These are phyloP conservation scores for Linum lewisii DNA, from an alignment of 345 rosid species.

Conservation along the genomic window DNA sequence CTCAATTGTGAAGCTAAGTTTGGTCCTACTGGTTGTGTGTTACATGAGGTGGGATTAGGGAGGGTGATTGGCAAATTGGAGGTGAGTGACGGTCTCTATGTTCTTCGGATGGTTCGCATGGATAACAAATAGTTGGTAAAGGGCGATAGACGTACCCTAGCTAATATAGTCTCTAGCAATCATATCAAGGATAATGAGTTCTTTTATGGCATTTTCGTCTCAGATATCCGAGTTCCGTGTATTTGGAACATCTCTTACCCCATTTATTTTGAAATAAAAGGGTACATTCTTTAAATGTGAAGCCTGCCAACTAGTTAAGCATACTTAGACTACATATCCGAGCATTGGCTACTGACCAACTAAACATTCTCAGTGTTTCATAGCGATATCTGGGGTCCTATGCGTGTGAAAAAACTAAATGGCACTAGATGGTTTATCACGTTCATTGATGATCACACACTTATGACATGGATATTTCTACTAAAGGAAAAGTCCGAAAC, in stretches of 20 bases:
- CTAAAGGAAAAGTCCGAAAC: neutral
- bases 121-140: too few species aligned
- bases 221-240: neutral
- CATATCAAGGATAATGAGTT: neutral
- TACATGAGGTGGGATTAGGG: too few species aligned
- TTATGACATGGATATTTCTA: neutral
- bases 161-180: neutral
- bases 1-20: neutral
- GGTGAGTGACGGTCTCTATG: too few species aligned
- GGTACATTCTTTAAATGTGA: neutral
- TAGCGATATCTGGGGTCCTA: neutral
- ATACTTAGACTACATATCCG: too few species aligned
- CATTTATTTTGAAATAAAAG: neutral
- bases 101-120: too few species aligned
- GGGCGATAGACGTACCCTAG: neutral
- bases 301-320: neutral
- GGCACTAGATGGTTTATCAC: neutral
- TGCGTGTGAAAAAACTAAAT: neutral
- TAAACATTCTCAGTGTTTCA: neutral
- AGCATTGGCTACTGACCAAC: neutral
- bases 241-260: neutral
- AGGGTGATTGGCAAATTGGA: too few species aligned
- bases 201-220: neutral
- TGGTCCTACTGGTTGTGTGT: neutral
- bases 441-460: neutral